Percentiles rank a stretch among this genome's conserved stretches.
phyloP scores from a whole-genome alignment of 768 basidiomycete species.

The Suillus variegatus region DNA sequence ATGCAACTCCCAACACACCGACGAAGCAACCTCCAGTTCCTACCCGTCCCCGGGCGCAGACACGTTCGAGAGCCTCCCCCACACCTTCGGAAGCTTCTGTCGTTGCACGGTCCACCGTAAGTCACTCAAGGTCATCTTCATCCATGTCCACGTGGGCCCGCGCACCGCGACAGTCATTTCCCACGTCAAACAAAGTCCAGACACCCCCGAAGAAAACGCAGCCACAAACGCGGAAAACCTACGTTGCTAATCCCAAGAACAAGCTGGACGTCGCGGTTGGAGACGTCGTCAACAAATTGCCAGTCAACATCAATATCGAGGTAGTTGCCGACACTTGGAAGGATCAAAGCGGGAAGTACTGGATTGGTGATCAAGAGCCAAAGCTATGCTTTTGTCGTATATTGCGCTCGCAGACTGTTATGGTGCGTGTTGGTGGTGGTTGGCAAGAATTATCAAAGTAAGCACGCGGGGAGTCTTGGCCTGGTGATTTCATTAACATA shows the following conservation, averaged over 20 bases:
- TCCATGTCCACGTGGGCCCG: conserved; percentile 68
- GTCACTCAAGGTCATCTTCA: conserved; percentile 40
- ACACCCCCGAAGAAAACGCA: conserved; percentile 49
- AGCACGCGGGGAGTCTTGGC: conserved; percentile 25
- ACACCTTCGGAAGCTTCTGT: conserved; percentile 61
- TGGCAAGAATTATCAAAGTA: conserved; percentile 93
- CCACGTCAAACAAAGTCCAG: conserved; percentile 41
- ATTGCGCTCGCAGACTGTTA: conserved; percentile 87
- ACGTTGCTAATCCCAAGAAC: conserved; percentile 86
- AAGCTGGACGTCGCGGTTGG: conserved; percentile 93
- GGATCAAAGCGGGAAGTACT: conserved; percentile 93
- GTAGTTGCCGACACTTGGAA: conserved; percentile 85
- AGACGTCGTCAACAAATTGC: conserved; percentile 86
- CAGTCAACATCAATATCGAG: conserved; percentile 81
- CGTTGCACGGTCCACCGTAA: conserved; percentile 45
- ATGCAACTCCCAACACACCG: conserved; percentile 39
- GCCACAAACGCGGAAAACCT: conserved; percentile 56
- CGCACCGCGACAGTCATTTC: conserved; percentile 64
- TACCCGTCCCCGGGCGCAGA: conserved; percentile 42
- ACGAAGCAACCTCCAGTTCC: conserved; percentile 32
- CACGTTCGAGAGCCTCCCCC: conserved; percentile 56
- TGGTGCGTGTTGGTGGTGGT: conserved; percentile 96
- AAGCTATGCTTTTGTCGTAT: conserved; percentile 93
- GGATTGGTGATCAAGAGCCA: conserved; percentile 92
- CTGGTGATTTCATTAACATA: conserved; percentile 11